Percentiles rank a stretch among this genome's conserved stretches.
Conservation (phyloP, 2,329 filamentous ascomycete species). For the Colletotrichum shisoi region DNA sequence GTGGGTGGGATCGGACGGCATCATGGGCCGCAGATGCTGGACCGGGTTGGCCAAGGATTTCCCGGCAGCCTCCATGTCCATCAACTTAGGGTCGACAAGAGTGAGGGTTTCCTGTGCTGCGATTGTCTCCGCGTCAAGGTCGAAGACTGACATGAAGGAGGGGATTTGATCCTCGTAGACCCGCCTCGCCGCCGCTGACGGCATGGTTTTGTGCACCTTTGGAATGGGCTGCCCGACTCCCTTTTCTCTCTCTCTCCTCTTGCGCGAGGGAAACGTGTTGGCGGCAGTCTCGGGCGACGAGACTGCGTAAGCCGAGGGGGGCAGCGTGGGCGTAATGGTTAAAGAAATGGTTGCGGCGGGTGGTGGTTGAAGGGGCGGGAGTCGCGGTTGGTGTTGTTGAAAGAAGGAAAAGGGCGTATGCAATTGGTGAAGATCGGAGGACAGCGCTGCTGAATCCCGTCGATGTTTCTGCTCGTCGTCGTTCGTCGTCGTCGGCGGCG, state of each 20-base stretch:
- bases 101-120: conserved; percentile 63
- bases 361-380: conserved; percentile 32
- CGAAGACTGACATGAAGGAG: conserved; percentile 79
- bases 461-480: conserved; percentile 31
- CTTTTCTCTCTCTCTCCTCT: conserved; percentile 39
- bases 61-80: conserved; percentile 55
- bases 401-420: conserved; percentile 36
- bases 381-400: conserved; percentile 13
- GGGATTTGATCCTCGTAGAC: conserved; percentile 75
- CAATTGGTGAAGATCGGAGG: conserved; percentile 45
- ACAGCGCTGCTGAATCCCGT: conserved; percentile 64
- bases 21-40: conserved; percentile 50
- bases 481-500: conserved; percentile 32
- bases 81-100: conserved; percentile 62
- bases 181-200: conserved; percentile 67
- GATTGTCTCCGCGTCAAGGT: conserved; percentile 66
- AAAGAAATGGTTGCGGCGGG: conserved; percentile 38
- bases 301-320: conserved; percentile 28
- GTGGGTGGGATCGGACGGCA: conserved; percentile 63
- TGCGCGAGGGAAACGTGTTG: conserved; percentile 36
- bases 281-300: conserved; percentile 38
- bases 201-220: conserved; percentile 57
- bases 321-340: conserved; percentile 31
- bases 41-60: conserved; percentile 50
- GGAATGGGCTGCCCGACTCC: conserved; percentile 35